These are phyloP conservation scores for Laburnicola sp. DNA, from an alignment of 2,329 filamentous ascomycete genomes.

Conservation along the genomic window DNA sequence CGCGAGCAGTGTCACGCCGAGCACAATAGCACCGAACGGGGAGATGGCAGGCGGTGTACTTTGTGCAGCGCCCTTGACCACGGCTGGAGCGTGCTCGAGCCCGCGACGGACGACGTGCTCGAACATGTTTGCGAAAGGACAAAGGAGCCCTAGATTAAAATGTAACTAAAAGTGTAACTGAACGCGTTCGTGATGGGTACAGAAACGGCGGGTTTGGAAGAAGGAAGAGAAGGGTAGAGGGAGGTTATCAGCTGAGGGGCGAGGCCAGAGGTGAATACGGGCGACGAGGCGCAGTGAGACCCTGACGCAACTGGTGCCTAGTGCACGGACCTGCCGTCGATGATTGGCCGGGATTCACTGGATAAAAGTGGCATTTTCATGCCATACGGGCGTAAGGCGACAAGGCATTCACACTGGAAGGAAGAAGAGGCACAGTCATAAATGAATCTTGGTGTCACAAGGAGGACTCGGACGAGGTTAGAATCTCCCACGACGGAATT, in stretches of 20 bases:
- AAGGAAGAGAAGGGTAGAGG: conserved; percentile 5
- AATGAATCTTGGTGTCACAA: too few relatives aligned
- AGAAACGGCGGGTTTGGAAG: conserved; percentile 8
- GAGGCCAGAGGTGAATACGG: not conserved
- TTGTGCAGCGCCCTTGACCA: conserved; percentile 34
- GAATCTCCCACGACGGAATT: too few relatives aligned
- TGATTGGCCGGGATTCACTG: conserved; percentile 3
- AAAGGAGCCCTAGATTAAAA: conserved; percentile 8
- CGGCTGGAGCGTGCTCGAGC: conserved; percentile 30
- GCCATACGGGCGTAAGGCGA: too few relatives aligned
- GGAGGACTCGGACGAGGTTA: too few relatives aligned
- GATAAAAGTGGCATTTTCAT: too few relatives aligned
- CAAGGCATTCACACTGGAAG: too few relatives aligned
- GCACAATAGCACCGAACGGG: conserved; percentile 30
- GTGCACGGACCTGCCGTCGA: conserved; percentile 8
- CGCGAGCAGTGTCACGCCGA: conserved; percentile 42
- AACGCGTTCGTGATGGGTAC: not conserved
- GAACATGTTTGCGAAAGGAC: conserved; percentile 25
- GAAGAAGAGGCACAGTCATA: not conserved
- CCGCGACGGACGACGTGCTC: conserved; percentile 37
- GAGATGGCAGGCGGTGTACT: conserved; percentile 32
- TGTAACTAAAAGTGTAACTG: conserved; percentile 2
- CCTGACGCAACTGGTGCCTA: conserved; percentile 17
- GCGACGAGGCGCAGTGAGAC: not conserved
- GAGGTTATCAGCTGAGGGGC: conserved; percentile 11